These are phyloP conservation scores for Prunus davidiana DNA, from an alignment of 306 rosid species.

Conservation along the genomic window DNA sequence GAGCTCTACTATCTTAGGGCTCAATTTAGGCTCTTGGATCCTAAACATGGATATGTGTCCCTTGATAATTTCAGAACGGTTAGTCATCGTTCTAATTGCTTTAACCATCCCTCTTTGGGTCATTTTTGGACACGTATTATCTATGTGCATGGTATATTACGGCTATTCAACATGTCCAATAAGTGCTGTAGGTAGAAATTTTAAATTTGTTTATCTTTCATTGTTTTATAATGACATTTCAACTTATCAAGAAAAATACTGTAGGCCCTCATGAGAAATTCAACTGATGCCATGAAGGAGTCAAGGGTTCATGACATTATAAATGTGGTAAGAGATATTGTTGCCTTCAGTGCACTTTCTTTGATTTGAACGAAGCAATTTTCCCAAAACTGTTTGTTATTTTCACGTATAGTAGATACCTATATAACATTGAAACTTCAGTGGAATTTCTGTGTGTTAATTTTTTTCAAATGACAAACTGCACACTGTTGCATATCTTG, in stretches of 20 bases:
- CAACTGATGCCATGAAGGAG: slow-evolving; percentile 93
- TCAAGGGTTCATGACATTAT: slow-evolving; percentile 70
- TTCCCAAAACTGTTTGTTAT: not conserved
- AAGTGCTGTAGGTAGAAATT: not conserved
- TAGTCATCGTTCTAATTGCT: slow-evolving; percentile 25
- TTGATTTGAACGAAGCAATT: not conserved
- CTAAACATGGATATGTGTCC: slow-evolving; percentile 61
- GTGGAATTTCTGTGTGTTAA: not conserved
- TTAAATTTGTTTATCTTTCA: not conserved
- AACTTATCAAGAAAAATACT: slow-evolving; percentile 25
- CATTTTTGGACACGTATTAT: not conserved
- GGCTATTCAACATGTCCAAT: not conserved
- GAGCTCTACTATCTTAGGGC: slow-evolving; percentile 76
- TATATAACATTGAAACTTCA: not conserved
- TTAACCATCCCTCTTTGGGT: slow-evolving; percentile 1
- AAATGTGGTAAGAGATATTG: slow-evolving; percentile 60
- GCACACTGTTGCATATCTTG: not conserved
- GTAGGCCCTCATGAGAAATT: slow-evolving; percentile 83
- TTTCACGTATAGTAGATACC: not conserved
- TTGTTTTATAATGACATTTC: slow-evolving; percentile 19
- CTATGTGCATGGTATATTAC: not conserved
- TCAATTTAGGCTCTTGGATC: slow-evolving; percentile 81
- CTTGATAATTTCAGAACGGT: slow-evolving; percentile 80
- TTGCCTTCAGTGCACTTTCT: not conserved
- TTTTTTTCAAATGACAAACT: not conserved